These are phyloP conservation scores for Wilcoxina mikolae DNA, from an alignment of 495 filamentous ascomycete genomes.

Conservation along the genomic window DNA sequence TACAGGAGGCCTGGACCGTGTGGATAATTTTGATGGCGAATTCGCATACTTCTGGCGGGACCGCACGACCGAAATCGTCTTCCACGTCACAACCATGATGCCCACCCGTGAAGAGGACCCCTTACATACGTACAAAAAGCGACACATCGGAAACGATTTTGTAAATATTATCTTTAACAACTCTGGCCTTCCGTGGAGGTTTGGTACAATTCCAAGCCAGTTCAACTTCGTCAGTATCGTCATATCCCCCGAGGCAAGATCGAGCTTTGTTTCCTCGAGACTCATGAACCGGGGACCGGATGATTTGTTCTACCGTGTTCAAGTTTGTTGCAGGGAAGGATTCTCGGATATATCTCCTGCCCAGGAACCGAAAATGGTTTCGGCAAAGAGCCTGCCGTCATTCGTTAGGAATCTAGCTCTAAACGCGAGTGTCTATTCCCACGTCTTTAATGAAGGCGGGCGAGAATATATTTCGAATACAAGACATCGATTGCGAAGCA, in stretches of 20 bases:
- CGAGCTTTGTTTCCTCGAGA: conserved; percentile 43
- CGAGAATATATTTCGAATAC: conserved; percentile 81
- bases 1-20: conserved; percentile 76
- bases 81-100: conserved; percentile 94
- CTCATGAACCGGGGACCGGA: conserved; percentile 28
- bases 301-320: conserved; percentile 61
- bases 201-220: conserved; percentile 80
- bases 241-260: conserved; percentile 68
- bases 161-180: conserved; percentile 98
- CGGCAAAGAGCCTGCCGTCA: conserved; percentile 58
- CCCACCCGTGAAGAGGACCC: conserved; percentile 64
- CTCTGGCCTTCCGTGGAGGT: conserved; percentile 70
- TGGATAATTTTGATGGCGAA: conserved; percentile 61
- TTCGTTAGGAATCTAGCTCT: conserved; percentile 83
- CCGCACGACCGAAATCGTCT: conserved; percentile 84
- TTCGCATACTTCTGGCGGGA: conserved; percentile 88
- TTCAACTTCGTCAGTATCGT: conserved; percentile 96
- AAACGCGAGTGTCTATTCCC: conserved; percentile 82
- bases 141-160: conserved; percentile 92
- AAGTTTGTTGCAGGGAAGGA: conserved; percentile 65
- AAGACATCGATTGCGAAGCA: conserved; percentile 72
- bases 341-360: conserved; percentile 86
- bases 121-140: conserved; percentile 69
- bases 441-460: conserved; percentile 72
- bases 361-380: conserved; percentile 71